A percentile compares a stretch with the other conserved stretches of the same genome.
phyloP scores from a whole-genome alignment of 192 early-diverging fungal species.

The Dissophora ornata region DNA sequence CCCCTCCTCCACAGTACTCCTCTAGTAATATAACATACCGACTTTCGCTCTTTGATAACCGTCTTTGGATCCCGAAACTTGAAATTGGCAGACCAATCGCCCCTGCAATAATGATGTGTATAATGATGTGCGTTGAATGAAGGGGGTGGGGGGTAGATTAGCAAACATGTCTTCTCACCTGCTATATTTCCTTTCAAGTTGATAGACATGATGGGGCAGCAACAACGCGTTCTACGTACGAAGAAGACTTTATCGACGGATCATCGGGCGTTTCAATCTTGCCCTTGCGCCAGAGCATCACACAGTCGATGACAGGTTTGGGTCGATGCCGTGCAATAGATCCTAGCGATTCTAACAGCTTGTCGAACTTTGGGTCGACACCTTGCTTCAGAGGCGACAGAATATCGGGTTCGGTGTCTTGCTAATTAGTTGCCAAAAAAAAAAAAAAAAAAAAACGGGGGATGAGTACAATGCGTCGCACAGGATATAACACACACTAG shows the following conservation, averaged over 20 bases:
- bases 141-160: too few relatives aligned
- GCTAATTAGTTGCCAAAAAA: slow-evolving; percentile 12
- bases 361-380: slow-evolving; percentile 85
- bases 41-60: slow-evolving; percentile 47
- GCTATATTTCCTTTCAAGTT: too few relatives aligned
- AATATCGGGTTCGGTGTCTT: slow-evolving; percentile 78
- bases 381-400: slow-evolving; percentile 68
- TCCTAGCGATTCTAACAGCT: slow-evolving; percentile 80
- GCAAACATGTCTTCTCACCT: too few relatives aligned
- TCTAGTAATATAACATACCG: too few relatives aligned
- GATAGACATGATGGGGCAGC: too few relatives aligned
- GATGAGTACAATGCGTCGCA: slow-evolving; percentile 5
- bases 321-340: slow-evolving; percentile 86
- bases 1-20: too few relatives aligned
- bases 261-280: slow-evolving; percentile 68
- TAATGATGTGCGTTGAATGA: too few relatives aligned
- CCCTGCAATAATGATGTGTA: slow-evolving; percentile 13
- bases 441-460: neutral
- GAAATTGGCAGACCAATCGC: slow-evolving; percentile 44
- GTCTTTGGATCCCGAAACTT: slow-evolving; percentile 45
- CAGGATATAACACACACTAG: neutral
- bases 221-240: too few relatives aligned
- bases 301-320: slow-evolving; percentile 82
- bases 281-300: slow-evolving; percentile 80
- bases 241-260: slow-evolving; percentile 28